Percentiles rank a stretch among this genome's conserved stretches.
Evolutionary conservation across 2,329 filamentous ascomycete genomes (phyloP).

Genomic region (Penicillium sp.): DNA sequence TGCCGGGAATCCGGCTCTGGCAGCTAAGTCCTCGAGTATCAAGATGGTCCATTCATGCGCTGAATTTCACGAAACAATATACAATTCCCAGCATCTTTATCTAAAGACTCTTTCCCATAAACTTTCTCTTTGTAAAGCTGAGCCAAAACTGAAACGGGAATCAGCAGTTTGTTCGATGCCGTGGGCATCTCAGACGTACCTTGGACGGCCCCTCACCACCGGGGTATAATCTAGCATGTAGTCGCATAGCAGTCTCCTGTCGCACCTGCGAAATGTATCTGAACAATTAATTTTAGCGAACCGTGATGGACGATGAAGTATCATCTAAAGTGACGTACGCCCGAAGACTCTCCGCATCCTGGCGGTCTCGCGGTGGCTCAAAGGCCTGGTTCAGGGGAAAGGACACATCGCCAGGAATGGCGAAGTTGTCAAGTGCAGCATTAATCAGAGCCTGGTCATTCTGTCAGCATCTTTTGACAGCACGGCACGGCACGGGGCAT

Average conservation of each 20-base stretch:
- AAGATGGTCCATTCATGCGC: constrained; percentile 23
- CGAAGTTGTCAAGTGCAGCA: constrained; percentile 89
- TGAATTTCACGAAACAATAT: constrained; percentile 29
- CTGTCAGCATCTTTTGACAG: background rate
- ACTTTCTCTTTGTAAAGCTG: constrained; percentile 98
- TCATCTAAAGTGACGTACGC: constrained; percentile 59
- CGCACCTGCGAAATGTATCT: constrained; percentile 76
- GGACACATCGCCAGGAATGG: constrained; percentile 86
- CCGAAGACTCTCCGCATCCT: constrained; percentile 83
- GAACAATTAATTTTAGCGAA: constrained; percentile 1
- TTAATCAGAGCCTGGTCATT: constrained; percentile 73
- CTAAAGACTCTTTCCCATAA: constrained; percentile 92
- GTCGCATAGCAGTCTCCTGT: constrained; percentile 79
- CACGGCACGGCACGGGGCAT: background rate
- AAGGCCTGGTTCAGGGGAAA: constrained; percentile 98
- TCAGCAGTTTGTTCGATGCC: constrained; percentile 19
- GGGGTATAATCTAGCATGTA: constrained; percentile 83
- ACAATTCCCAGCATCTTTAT: constrained; percentile 17
- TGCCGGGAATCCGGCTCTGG: constrained; percentile 10
- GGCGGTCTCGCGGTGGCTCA: constrained; percentile 79
- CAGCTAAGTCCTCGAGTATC: constrained; percentile 10
- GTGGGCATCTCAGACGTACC: constrained; percentile 35
- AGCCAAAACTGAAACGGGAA: constrained; percentile 79
- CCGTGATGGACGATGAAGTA: background rate
- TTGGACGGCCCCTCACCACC: constrained; percentile 67